phyloP scores from a whole-genome alignment of 2,329 filamentous ascomycete species.

The Ploettnerulaceae sp. region DNA sequence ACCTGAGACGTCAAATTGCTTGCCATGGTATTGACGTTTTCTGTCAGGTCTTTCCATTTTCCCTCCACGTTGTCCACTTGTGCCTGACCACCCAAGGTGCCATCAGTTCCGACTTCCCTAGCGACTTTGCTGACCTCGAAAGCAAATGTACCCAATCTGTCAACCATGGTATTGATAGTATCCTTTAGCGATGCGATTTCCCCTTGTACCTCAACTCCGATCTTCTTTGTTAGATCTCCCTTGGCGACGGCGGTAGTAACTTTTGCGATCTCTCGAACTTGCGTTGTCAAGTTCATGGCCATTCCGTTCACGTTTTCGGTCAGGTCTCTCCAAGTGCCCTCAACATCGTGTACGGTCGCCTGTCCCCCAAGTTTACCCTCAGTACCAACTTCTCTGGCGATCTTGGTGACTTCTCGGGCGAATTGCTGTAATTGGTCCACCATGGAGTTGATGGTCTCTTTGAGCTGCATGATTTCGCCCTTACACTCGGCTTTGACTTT shows the following conservation, averaged over 20 bases:
- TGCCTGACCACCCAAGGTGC: slow-evolving; percentile 88
- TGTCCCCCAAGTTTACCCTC: slow-evolving; percentile 92
- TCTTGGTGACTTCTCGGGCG: slow-evolving; percentile 92
- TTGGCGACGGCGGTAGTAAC: slow-evolving; percentile 94
- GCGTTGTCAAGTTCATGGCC: slow-evolving; percentile 96
- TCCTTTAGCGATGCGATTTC: slow-evolving; percentile 95
- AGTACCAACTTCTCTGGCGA: slow-evolving; percentile 93
- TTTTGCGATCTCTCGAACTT: slow-evolving; percentile 95
- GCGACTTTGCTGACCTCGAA: slow-evolving; percentile 95
- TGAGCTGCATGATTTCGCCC: slow-evolving; percentile 90
- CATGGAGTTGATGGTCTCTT: slow-evolving; percentile 99
- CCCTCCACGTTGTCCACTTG: slow-evolving; percentile 92
- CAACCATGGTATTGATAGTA: slow-evolving; percentile 98
- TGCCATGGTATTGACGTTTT: slow-evolving; percentile 78
- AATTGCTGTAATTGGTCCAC: slow-evolving; percentile 97
- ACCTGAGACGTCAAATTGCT: slow-evolving; percentile 68
- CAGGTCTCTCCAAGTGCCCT: slow-evolving; percentile 94
- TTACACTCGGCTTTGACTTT: slow-evolving; percentile 91
- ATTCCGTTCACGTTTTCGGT: slow-evolving; percentile 97
- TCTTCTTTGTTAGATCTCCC: slow-evolving; percentile 93
- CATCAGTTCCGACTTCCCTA: slow-evolving; percentile 93
- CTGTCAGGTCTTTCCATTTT: slow-evolving; percentile 96
- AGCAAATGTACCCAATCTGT: slow-evolving; percentile 91
- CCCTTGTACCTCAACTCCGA: slow-evolving; percentile 86
- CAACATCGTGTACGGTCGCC: slow-evolving; percentile 91